Conservation (phyloP, 208 protist genomes). For the Acanthamoeba healyi region DNA sequence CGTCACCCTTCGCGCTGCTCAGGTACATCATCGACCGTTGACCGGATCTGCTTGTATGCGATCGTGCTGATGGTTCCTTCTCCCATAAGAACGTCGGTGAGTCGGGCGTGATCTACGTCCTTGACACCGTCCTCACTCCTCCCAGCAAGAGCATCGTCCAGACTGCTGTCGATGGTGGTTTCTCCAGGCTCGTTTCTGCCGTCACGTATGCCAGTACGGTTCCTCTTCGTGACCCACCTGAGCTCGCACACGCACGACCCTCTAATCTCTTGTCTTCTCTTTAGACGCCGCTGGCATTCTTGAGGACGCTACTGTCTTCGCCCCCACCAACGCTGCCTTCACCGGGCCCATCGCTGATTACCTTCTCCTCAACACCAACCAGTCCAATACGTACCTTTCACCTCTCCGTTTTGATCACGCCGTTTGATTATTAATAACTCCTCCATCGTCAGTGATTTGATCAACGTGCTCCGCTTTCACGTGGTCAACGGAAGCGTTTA, state of each 20-base stretch:
- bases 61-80: background rate
- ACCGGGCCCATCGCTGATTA: conserved; percentile 49
- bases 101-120: conserved; percentile 28
- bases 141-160: conserved; percentile 59
- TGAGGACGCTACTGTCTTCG: conserved; percentile 22
- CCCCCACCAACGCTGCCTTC: conserved; percentile 14
- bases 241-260: too few species aligned
- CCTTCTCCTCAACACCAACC: conserved; percentile 64
- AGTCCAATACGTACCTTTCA: conserved; percentile 7
- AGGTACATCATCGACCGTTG: background rate
- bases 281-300: background rate
- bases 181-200: background rate
- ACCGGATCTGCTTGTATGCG: background rate
- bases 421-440: too few species aligned
- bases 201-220: background rate
- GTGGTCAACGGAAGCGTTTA: conserved; percentile 5
- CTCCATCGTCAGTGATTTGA: conserved; percentile 6
- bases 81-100: background rate
- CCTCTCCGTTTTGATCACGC: too few species aligned
- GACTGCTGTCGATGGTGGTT: background rate
- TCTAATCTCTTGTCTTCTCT: background rate
- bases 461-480: background rate
- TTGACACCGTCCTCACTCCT: conserved; percentile 5
- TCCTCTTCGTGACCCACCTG: too few species aligned
- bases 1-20: background rate